Evolutionary conservation across 2,329 filamentous ascomycete genomes (phyloP).

Genomic region (Orbilia blumenaviensis): DNA sequence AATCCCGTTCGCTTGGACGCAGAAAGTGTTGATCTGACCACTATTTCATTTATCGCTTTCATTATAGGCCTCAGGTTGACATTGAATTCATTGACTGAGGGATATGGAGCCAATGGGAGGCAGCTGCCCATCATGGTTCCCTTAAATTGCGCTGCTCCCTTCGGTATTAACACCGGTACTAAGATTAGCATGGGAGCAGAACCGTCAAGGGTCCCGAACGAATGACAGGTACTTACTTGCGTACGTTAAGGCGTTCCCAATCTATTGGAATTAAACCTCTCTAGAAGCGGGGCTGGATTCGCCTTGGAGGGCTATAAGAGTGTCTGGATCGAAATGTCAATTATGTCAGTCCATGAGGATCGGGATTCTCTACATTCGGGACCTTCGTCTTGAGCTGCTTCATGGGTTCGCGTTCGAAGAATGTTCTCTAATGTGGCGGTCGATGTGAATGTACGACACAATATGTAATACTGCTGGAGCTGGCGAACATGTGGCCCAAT

Average conservation of each 20-base stretch:
- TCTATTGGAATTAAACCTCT: constrained; percentile 38
- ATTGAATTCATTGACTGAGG: constrained; percentile 15
- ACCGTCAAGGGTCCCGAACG: constrained; percentile 3
- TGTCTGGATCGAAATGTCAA: constrained; percentile 9
- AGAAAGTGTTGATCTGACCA: constrained; percentile 14
- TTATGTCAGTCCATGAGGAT: neutral
- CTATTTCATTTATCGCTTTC: constrained; percentile 26
- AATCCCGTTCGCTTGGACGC: constrained; percentile 22
- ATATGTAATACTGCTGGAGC: too few species aligned
- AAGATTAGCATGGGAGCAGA: constrained; percentile 34
- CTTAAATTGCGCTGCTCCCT: constrained; percentile 33
- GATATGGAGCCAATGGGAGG: constrained; percentile 8
- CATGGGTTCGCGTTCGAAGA: too few species aligned
- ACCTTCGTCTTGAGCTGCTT: too few species aligned
- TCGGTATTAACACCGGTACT: constrained; percentile 32
- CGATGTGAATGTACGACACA: neutral
- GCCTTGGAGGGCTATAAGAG: constrained; percentile 27
- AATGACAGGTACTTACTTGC: constrained; percentile 47
- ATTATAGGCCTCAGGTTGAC: constrained; percentile 28
- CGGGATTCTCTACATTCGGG: neutral
- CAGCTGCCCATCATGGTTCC: constrained; percentile 10
- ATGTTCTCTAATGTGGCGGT: neutral
- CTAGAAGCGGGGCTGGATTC: constrained; percentile 5
- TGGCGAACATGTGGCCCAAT: too few species aligned
- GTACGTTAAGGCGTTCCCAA: constrained; percentile 17